Conservation (phyloP, 2,329 filamentous ascomycete species). For the Tolypocladium pustulatum region DNA sequence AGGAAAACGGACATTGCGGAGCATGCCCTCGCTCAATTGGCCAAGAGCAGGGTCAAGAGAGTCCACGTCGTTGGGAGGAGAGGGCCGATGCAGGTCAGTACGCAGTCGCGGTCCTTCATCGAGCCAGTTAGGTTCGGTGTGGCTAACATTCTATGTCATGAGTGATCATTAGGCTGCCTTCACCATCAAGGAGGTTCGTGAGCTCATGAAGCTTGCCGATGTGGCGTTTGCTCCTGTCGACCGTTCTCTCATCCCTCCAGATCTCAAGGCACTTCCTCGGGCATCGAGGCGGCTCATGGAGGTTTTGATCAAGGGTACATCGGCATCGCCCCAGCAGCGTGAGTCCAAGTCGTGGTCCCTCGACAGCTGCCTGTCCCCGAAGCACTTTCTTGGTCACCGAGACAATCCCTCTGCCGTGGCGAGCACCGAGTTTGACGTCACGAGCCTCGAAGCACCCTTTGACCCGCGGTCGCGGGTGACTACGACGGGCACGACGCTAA, state of each 20-base stretch:
- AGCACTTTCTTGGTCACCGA: slow-evolving; percentile 47
- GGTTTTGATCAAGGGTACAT: slow-evolving; percentile 66
- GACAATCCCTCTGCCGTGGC: slow-evolving; percentile 40
- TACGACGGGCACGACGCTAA: slow-evolving; percentile 36
- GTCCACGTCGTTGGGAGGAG: slow-evolving; percentile 84
- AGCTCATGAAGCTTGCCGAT: slow-evolving; percentile 66
- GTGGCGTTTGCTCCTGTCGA: slow-evolving; percentile 66
- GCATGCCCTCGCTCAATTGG: slow-evolving; percentile 64
- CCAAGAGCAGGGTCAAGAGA: slow-evolving; percentile 61
- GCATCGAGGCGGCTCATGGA: slow-evolving; percentile 70
- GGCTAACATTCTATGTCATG: neutral
- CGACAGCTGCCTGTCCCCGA: slow-evolving; percentile 74
- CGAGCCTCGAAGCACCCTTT: slow-evolving; percentile 43
- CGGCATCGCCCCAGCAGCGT: slow-evolving; percentile 28
- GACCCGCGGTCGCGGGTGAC: slow-evolving; percentile 38
- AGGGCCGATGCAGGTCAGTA: slow-evolving; percentile 70
- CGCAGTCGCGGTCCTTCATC: neutral
- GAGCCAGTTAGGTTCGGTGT: neutral
- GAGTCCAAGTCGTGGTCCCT: slow-evolving; percentile 68
- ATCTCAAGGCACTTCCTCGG: slow-evolving; percentile 61
- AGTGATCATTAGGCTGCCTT: slow-evolving; percentile 59
- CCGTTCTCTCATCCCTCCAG: slow-evolving; percentile 52
- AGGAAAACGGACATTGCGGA: slow-evolving; percentile 82
- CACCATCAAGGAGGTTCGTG: slow-evolving; percentile 88
- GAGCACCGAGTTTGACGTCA: slow-evolving; percentile 58